Base-by-base conservation (phyloP, 768 basidiomycete species). In the Psilocybe azurescens region DNA sequence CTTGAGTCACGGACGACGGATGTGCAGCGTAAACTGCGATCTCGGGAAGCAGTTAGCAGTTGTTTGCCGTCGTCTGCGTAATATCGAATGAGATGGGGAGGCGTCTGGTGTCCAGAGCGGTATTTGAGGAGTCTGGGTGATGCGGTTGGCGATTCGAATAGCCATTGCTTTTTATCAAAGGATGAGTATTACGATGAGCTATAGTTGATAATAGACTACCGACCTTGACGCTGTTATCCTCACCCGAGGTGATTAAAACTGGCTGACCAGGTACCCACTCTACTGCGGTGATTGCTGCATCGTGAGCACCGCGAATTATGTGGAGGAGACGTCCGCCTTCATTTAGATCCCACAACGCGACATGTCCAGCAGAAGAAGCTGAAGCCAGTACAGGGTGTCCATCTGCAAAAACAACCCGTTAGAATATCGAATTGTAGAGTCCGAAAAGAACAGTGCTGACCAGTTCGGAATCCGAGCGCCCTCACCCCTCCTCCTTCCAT, bases 41-140 rank as follows among this genome's bases (percentile, higher is more conserved):
- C 97, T 60, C 90, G 78, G 2, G 94, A 95, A 3, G 94, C 90
- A 3, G 93, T 95, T 50, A 99, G 75, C 7, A 99, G 77, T 64
- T 94, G 90, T 76, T 99, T 99, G 2, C 97, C 97, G 69, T 99
- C 97, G n/a, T 92, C 89, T 11, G 96, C 97, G 73, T 97, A 98
- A 74, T 94, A 98, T 58, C 96, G 84, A 53, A 99, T 94, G 18
- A 95, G 81, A 71, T 95, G 90, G 0, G 95, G 95, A 16, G 97
- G 95, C 0, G 88, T 83, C 65, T 91, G 91, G 69, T 99, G 97
- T 38, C 97, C 97, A 0, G 94, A 90, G 50, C 97, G 87, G 73
- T 86, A 94, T 79, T 98, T 99, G 28, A 98, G 83, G 10, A 99
- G 79, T 58, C 94, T 85, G 1, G 97, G 97, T 24, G 92, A 79